Base-by-base conservation (phyloP, 352 stramenopile species). In the Globisporangium acanthophoron region DNA sequence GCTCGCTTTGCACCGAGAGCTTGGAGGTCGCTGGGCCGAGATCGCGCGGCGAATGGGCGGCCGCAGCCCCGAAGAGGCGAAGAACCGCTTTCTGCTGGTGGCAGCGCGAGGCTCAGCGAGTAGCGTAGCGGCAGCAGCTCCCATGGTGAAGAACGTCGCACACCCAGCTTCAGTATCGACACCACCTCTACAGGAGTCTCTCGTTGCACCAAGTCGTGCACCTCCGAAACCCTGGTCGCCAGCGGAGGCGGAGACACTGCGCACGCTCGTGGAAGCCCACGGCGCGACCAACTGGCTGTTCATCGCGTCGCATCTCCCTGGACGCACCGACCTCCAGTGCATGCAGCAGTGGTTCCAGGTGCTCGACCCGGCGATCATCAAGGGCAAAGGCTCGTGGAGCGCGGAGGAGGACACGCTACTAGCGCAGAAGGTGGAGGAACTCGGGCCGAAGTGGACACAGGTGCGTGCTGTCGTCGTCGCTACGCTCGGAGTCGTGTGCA, bases 281-380 rank as follows among this genome's bases (percentile, higher is more conserved):
- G 80, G 80, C 2, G 64, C 77, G 5, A 73, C 65, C 46, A 85
- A 86, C 45, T 93, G 83, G 83, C 72, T 90, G 37, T 85, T 88
- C 37, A 74, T 92, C 41, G 80, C 80, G 16, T 90, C 80, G 18
- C 80, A 92, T 39, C 61, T 92, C 11, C 73, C 73, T 13, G 69
- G 73, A 35, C 67, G 80, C 5, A 91, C 83, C 0, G 83, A 92
- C 52, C 45, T 90, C 24, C 83, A 92, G 62, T 92, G 80, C 50
- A 67, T 85, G 24, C 83, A 93, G 60, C 83, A 93, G 50, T 93
- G 83, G 83, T 63, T 82, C 51, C 72, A 77, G 7, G 82, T 86
- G 45, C 54, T 87, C 20, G 61, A 85, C 33, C 64, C 69, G 2
- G 61, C 55, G 39, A 69, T 89, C 18, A 59, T 76, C 40, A 90